These are phyloP conservation scores for Tulasnella sp. DNA, from an alignment of 768 basidiomycete species.

Conservation along the genomic window DNA sequence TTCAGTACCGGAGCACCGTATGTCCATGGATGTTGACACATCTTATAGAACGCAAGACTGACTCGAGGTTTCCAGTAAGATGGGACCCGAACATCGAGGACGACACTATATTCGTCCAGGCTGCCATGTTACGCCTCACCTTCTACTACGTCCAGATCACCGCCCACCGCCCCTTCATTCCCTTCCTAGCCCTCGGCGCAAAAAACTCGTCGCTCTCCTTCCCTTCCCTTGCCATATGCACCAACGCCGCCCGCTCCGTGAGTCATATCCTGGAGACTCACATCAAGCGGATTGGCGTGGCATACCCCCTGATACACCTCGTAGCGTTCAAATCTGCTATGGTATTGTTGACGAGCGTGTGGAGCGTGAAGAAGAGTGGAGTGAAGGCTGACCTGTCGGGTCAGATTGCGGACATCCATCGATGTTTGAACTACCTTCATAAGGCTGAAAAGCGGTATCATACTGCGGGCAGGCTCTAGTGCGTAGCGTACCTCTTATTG, in stretches of 20 bases:
- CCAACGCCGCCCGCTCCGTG: constrained; percentile 69
- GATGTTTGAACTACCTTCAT: constrained; percentile 43
- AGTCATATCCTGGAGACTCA: constrained; percentile 55
- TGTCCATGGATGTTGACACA: neutral
- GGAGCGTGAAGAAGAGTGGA: constrained; percentile 44
- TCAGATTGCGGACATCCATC: constrained; percentile 48
- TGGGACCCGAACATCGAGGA: constrained; percentile 45
- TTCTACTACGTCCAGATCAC: constrained; percentile 62
- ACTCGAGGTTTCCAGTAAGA: constrained; percentile 31
- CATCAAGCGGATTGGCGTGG: constrained; percentile 28
- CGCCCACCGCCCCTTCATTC: constrained; percentile 68
- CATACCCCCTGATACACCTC: constrained; percentile 29
- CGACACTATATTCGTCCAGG: constrained; percentile 42
- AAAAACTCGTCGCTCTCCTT: constrained; percentile 39
- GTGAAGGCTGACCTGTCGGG: constrained; percentile 33
- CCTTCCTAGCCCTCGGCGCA: constrained; percentile 32
- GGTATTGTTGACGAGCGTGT: constrained; percentile 53
- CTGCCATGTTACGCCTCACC: constrained; percentile 41
- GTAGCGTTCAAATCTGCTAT: constrained; percentile 38
- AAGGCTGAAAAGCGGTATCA: constrained; percentile 26
- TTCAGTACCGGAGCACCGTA: constrained; percentile 54
- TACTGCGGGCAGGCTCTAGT: constrained; percentile 17
- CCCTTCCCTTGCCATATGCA: constrained; percentile 63
- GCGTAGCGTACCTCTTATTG: neutral
- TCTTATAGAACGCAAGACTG: neutral